Percentiles rank a stretch among this genome's conserved stretches.
Conservation (phyloP, 208 protist species). For the Vickermania spadyakhi region DNA sequence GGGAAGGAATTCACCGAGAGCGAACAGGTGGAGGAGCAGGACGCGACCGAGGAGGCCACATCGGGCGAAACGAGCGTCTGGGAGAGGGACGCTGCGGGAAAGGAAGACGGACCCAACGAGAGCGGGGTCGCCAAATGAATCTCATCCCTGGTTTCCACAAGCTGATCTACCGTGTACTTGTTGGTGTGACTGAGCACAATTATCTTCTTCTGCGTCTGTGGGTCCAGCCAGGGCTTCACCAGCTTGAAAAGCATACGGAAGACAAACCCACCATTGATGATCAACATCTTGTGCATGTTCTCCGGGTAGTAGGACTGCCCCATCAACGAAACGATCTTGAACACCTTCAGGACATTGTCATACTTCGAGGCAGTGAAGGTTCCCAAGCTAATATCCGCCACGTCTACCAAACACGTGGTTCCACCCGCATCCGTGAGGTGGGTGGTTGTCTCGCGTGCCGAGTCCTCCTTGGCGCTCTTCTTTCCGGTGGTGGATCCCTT, state of each 20-base stretch:
- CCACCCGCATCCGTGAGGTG: neutral
- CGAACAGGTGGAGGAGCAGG: neutral
- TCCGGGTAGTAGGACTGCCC: constrained; percentile 53
- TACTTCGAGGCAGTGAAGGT: constrained; percentile 38
- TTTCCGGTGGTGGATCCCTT: too few species aligned
- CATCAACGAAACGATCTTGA: constrained; percentile 28
- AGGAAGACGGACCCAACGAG: neutral
- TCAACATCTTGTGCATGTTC: constrained; percentile 54
- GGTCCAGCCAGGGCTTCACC: constrained; percentile 38
- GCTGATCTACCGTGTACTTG: constrained; percentile 20
- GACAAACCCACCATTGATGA: constrained; percentile 45
- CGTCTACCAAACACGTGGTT: neutral
- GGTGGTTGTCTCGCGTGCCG: too few species aligned
- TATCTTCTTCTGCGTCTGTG: constrained; percentile 51
- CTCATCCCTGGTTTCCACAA: constrained; percentile 4
- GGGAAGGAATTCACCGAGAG: neutral
- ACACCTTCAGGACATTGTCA: constrained; percentile 26
- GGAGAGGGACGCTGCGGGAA: too few species aligned
- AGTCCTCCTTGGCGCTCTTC: too few species aligned
- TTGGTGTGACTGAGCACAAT: constrained; percentile 35
- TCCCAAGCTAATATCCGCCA: constrained; percentile 23
- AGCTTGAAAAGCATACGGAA: constrained; percentile 46
- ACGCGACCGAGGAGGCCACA: neutral
- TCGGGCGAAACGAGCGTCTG: neutral
- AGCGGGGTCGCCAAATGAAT: neutral